These are phyloP conservation scores for Podila horticola DNA, from an alignment of 192 early-diverging fungal species.

Conservation along the genomic window DNA sequence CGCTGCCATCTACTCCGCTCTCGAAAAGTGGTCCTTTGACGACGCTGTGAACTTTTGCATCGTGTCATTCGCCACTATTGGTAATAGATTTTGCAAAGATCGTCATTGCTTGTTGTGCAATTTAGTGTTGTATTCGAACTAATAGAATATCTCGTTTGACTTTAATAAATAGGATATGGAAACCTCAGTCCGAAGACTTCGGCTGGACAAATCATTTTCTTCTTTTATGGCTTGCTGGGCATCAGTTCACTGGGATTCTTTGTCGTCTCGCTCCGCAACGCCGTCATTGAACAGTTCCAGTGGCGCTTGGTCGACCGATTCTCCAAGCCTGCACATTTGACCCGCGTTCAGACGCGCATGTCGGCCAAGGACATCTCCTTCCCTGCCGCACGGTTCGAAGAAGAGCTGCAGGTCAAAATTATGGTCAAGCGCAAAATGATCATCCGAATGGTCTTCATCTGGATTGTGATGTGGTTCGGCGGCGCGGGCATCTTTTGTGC, in stretches of 20 bases:
- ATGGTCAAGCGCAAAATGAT: conserved; percentile 49
- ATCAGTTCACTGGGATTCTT: conserved; percentile 49
- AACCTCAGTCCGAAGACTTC: conserved; percentile 34
- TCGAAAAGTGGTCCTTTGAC: conserved; percentile 45
- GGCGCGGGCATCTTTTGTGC: conserved; percentile 43
- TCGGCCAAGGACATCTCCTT: conserved; percentile 47
- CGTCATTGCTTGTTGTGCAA: neutral
- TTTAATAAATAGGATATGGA: conserved; percentile 31
- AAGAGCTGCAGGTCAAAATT: conserved; percentile 36
- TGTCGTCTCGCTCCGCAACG: conserved; percentile 48
- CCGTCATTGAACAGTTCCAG: conserved; percentile 49
- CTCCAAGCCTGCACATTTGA: conserved; percentile 40
- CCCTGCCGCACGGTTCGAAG: conserved; percentile 29
- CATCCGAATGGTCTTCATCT: conserved; percentile 28
- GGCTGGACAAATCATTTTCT: conserved; percentile 32
- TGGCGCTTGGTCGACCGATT: conserved; percentile 43
- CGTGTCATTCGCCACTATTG: conserved; percentile 51
- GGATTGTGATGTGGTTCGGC: conserved; percentile 48
- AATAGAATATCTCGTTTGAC: too few species aligned
- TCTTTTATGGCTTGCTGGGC: conserved; percentile 33
- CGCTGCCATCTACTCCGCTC: conserved; percentile 33
- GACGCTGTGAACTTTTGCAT: conserved; percentile 52
- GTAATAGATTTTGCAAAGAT: conserved; percentile 8
- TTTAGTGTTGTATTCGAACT: neutral
- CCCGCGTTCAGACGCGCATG: conserved; percentile 50